Percentiles rank a stretch among this genome's conserved stretches.
Evolutionary conservation across 495 filamentous ascomycete genomes (phyloP).

Genomic region (Talaromyces nanjingensis): DNA sequence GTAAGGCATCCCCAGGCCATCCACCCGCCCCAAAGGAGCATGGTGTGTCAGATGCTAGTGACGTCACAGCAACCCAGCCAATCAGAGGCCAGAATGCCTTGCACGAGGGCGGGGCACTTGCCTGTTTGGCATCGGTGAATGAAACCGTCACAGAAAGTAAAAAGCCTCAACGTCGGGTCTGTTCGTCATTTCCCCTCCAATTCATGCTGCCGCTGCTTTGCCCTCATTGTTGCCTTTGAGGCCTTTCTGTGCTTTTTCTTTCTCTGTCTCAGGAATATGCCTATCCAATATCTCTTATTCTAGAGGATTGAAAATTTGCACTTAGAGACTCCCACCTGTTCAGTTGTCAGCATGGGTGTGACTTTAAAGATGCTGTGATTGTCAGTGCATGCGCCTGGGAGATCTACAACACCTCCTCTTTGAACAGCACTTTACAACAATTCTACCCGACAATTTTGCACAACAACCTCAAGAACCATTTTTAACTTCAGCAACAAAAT

Average conservation of each 20-base stretch:
- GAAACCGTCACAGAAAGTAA: slow-evolving; percentile 2
- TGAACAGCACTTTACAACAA: not conserved
- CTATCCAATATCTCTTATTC: not conserved
- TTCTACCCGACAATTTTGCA: not conserved
- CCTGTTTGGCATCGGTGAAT: slow-evolving; percentile 6
- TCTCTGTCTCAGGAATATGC: not conserved
- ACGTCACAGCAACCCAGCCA: not conserved
- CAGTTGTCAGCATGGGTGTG: not conserved
- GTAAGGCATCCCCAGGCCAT: not conserved
- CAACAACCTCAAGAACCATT: not conserved
- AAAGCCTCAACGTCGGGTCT: slow-evolving; percentile 1
- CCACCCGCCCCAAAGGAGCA: not conserved
- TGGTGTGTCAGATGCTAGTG: not conserved
- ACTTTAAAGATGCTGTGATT: not conserved
- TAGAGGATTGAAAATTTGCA: not conserved
- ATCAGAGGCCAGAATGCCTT: not conserved
- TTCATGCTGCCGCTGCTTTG: slow-evolving; percentile 4
- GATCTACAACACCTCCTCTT: not conserved
- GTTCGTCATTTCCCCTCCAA: slow-evolving; percentile 8
- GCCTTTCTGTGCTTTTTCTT: not conserved
- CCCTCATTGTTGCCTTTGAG: not conserved
- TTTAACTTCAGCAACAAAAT: not conserved
- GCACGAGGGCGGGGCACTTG: not conserved
- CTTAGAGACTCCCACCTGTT: not conserved
- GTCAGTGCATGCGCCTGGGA: not conserved